Evolutionary conservation across 2,329 filamentous ascomycete species (phyloP), one percentile per base, ranked within the genome.

Genomic region (Trichoderma harzianum): DNA sequence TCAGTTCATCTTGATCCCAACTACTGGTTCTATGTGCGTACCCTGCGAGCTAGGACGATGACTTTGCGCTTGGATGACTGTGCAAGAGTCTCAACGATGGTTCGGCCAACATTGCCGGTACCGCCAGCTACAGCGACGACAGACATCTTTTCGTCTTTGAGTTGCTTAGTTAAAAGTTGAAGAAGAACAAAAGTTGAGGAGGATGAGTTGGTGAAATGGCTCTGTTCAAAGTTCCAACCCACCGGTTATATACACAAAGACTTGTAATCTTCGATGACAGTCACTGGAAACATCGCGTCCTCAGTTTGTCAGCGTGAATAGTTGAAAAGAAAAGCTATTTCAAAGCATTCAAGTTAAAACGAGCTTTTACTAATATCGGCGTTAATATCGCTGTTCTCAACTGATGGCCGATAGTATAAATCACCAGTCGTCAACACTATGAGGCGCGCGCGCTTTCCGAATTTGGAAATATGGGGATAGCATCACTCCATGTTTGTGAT

Each of bases 81-180:
- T 16, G 73, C 74, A 14, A 86, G 73, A 26, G 79, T 81, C 28
- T 86, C 84, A 24, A 86, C 82, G 51, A 87, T 78, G 2, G 83
- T 82, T 26, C 79, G 80, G 11, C 85, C 85, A 3, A 86, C 77
- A n/a, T 78, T 78, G 26, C 85, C 84, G 1, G 81, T 82, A 16
- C 84, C 85, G 62, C 85, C 84, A 7, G 83, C 64, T 1, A 68
- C 64, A 58, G 53, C 64, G 39, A 58, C 7, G 24, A 28, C 82
- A n/a, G 86, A 80, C 36, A 69, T 68, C 14, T 24, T 14, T 3
- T 34, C 6, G 26, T 10, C 36, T 53, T n/a, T n/a, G n/a, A n/a
- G n/a, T 10, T 14, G 1, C 5, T 21, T 63, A 16, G 12, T 21
- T 63, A 5, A 8, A 12, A 2, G 2, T 24, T 39, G 8, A 16